Base-by-base conservation (phyloP, 331 rosid species). In the Pyracantha coccinea region DNA sequence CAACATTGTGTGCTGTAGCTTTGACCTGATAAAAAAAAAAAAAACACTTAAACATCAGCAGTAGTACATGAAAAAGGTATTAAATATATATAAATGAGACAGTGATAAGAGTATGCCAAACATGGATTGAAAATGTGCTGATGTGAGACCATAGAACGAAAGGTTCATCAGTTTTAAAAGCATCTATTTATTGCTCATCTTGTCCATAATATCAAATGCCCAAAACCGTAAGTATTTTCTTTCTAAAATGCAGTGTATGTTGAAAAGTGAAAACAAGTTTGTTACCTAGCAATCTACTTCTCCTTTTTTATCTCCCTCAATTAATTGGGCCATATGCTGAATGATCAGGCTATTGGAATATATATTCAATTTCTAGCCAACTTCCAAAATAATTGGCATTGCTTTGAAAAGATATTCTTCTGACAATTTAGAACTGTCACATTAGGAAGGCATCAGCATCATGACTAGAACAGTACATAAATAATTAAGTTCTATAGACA, bases 1-100 rank as follows among this genome's bases (percentile, higher is more conserved):
- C 83, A 75, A 94, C 96, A 87, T 87, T 91, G 85, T 74, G 93
- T 65, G 99, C 99, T 1, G 96, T 90, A 68, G 91, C 88, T 92
- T 88, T 94, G 50, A 90, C 99, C 99, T 94, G 80, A 76, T 67
- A 79, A 57, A 29, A 44, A 73, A 79, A 14, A 74, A 35, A 66
- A 32, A 21, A 31, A 64, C 62, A 31, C 14, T 45, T 77, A 74
- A 45, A 72, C 54, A 66, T 68, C 73, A 80, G 15, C 31, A 61
- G 35, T 61, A 66, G 54, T 54, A 78, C 21, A 63, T 9, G 28
- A 47, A 1, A 23, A 33, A 60, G 68, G 44, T 20, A 54, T 68
- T 38, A 17, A 25, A 68, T 25, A 41, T n/a, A 13, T 7, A 21
- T 68, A 14, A 44, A 45, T 44, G 9, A 68, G 16, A 44, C 4